These are phyloP conservation scores for Aurinia saxatilis DNA, from an alignment of 345 rosid species.

Conservation along the genomic window DNA sequence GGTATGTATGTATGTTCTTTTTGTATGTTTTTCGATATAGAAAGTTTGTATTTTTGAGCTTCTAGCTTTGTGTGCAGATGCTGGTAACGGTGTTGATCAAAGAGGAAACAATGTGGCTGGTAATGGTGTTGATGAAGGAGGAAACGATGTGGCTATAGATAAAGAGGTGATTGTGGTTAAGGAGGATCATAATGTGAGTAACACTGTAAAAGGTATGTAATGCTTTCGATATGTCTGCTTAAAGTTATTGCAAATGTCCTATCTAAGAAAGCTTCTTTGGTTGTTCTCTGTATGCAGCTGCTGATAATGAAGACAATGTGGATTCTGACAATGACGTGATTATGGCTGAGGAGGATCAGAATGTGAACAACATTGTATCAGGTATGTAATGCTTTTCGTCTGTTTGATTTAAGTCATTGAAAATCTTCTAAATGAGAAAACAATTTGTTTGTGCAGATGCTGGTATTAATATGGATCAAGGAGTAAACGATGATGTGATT, in stretches of 20 bases:
- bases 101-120: not conserved
- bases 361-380: not conserved
- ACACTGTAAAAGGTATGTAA: not conserved
- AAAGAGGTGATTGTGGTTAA: not conserved
- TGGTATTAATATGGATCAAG: too few relatives aligned
- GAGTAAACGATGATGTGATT: not conserved
- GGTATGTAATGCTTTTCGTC: too few relatives aligned
- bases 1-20: not conserved
- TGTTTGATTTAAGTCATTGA: too few relatives aligned
- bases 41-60: too few relatives aligned
- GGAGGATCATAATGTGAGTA: not conserved
- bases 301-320: too few relatives aligned
- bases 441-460: too few relatives aligned
- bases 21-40: too few relatives aligned
- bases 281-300: not conserved
- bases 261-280: not conserved
- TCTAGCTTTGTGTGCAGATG: too few relatives aligned
- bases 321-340: not conserved
- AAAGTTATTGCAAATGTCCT: not conserved
- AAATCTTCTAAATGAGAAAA: too few relatives aligned
- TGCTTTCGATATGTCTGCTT: not conserved
- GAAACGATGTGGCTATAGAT: not conserved
- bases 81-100: too few relatives aligned
- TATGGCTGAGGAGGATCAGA: not conserved
- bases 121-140: not conserved